Conservation (phyloP, 257 asterid genomes). For the Nicotiana noctiflora region DNA sequence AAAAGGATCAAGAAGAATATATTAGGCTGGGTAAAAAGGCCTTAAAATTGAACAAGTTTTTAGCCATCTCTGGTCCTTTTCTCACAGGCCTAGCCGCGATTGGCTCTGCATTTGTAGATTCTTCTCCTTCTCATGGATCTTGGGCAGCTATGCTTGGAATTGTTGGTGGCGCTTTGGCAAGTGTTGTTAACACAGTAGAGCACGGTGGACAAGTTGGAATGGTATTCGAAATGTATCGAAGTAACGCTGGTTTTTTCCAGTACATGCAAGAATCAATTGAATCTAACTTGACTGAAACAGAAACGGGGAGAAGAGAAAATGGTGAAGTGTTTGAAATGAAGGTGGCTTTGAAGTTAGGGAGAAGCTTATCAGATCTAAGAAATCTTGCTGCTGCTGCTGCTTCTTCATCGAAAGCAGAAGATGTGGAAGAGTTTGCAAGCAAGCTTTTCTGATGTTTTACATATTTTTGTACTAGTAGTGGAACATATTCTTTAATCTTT, state of each 20-base stretch:
- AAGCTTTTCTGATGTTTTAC: slow-evolving; percentile 42
- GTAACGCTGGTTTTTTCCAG: too few relatives aligned
- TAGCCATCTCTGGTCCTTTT: slow-evolving; percentile 42
- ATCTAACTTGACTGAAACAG: too few relatives aligned
- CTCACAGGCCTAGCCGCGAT: slow-evolving; percentile 58
- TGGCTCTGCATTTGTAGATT: slow-evolving; percentile 35
- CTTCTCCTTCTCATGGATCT: slow-evolving; percentile 17
- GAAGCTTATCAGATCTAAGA: slow-evolving; percentile 65
- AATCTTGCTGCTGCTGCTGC: slow-evolving; percentile 26
- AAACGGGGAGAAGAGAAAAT: too few relatives aligned
- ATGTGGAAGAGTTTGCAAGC: slow-evolving; percentile 50
- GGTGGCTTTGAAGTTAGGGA: slow-evolving; percentile 60
- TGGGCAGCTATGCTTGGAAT: slow-evolving; percentile 34
- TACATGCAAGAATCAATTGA: too few relatives aligned
- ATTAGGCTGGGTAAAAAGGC: slow-evolving; percentile 43
- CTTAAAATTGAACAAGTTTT: slow-evolving; percentile 40
- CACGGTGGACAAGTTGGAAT: too few relatives aligned
- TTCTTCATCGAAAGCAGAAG: slow-evolving; percentile 15
- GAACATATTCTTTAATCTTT: too few relatives aligned
- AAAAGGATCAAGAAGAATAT: slow-evolving; percentile 48
- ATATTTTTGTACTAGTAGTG: neutral
- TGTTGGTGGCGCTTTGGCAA: too few relatives aligned
- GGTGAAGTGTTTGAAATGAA: slow-evolving; percentile 62
- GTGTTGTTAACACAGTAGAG: too few relatives aligned
- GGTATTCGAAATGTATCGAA: too few relatives aligned